These are phyloP conservation scores for Hyphopichia fennica DNA, from an alignment of 1,139 yeast species.

Conservation along the genomic window DNA sequence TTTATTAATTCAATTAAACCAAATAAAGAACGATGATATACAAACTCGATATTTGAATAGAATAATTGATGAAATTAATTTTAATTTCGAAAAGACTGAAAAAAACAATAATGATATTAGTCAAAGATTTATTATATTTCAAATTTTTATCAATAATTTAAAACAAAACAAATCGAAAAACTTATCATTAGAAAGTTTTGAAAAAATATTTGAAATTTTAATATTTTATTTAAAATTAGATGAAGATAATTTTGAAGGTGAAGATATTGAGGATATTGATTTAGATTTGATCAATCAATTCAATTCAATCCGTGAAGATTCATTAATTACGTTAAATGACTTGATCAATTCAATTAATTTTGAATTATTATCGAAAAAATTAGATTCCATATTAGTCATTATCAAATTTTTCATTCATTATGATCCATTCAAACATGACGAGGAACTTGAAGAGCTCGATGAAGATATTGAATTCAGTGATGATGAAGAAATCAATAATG, in stretches of 20 bases:
- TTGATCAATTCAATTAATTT: slow-evolving; percentile 21
- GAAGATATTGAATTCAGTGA: slow-evolving; percentile 38
- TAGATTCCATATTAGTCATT: slow-evolving; percentile 30
- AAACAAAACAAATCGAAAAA: not conserved
- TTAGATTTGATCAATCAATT: slow-evolving; percentile 36
- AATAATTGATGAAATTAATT: slow-evolving; percentile 2
- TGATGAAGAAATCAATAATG: slow-evolving; percentile 37
- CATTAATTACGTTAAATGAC: slow-evolving; percentile 42
- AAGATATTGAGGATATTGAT: slow-evolving; percentile 48
- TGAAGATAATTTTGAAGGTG: slow-evolving; percentile 17
- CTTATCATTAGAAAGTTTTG: slow-evolving; percentile 1
- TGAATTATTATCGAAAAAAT: slow-evolving; percentile 16
- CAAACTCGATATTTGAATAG: slow-evolving; percentile 1
- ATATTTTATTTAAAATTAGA: slow-evolving; percentile 26
- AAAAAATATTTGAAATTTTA: slow-evolving; percentile 19
- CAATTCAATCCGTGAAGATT: slow-evolving; percentile 46
- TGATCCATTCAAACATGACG: slow-evolving; percentile 52
- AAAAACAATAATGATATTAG: slow-evolving; percentile 4
- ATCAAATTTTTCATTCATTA: slow-evolving; percentile 48
- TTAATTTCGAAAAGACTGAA: slow-evolving; percentile 6
- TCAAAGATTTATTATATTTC: slow-evolving; percentile 3
- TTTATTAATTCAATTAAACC: slow-evolving; percentile 26
- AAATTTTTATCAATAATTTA: slow-evolving; percentile 2
- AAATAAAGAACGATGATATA: not conserved
- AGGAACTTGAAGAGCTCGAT: slow-evolving; percentile 26